These are phyloP conservation scores for Cladosporium cucumerinum DNA, from an alignment of 2,329 filamentous ascomycete genomes.

Conservation along the genomic window DNA sequence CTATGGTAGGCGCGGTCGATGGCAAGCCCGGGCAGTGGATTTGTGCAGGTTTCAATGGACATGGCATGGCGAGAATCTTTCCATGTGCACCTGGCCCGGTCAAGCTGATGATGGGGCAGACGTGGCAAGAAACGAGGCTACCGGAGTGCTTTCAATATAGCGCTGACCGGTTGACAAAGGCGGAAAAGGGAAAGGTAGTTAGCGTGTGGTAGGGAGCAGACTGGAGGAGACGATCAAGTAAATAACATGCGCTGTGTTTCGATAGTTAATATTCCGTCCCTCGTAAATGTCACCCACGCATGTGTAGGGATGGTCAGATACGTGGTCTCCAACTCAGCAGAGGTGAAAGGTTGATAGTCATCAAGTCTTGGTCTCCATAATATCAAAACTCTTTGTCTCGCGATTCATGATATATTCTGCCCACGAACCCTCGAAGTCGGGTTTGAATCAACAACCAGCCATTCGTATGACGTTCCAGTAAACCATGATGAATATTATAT, in stretches of 20 bases:
- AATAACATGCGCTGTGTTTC: neutral
- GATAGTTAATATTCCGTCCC: neutral
- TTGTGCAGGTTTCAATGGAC: conserved; percentile 51
- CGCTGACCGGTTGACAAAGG: conserved; percentile 7
- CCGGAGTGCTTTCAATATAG: conserved; percentile 27
- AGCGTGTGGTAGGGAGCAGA: neutral
- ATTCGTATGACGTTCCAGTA: too few species aligned
- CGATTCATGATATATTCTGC: too few species aligned
- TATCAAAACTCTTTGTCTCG: too few species aligned
- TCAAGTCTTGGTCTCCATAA: too few species aligned
- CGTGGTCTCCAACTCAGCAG: too few species aligned
- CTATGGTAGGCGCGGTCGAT: conserved; percentile 45
- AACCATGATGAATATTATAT: too few species aligned
- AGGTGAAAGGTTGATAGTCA: too few species aligned
- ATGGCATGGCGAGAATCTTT: conserved; percentile 49
- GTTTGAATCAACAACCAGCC: too few species aligned
- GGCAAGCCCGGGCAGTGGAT: conserved; percentile 45
- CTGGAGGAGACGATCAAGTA: neutral
- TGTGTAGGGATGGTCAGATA: too few species aligned
- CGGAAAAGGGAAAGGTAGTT: neutral
- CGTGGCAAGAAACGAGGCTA: conserved; percentile 23
- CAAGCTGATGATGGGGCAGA: conserved; percentile 38
- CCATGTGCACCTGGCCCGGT: conserved; percentile 43
- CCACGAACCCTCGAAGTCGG: too few species aligned
- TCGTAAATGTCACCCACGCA: too few species aligned